Evolutionary conservation across 176 grass and related monocot species (phyloP).

Genomic region (Carex kokanica): DNA sequence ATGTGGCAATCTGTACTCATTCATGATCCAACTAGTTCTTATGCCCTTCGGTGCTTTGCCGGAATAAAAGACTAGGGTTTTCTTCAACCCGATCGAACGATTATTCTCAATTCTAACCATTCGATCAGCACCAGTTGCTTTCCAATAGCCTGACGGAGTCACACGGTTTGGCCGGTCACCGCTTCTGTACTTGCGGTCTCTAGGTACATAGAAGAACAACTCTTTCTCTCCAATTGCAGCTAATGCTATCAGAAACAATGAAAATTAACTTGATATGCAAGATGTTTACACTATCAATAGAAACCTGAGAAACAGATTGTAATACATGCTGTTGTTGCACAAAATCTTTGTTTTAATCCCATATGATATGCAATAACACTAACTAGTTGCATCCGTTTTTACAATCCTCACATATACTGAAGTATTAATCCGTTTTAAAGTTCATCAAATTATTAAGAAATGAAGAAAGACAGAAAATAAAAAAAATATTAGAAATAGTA

Average conservation of each 20-base stretch:
- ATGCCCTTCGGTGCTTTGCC: slow-evolving; percentile 93
- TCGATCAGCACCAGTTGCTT: slow-evolving; percentile 65
- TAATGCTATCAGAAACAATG: slow-evolving; percentile 37
- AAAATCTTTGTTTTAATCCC: background rate
- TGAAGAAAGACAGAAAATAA: slow-evolving; percentile 30
- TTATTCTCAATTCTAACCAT: slow-evolving; percentile 59
- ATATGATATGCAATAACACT: background rate
- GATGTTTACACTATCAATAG: background rate
- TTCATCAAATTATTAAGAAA: background rate
- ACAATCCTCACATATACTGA: background rate
- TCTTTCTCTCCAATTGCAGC: slow-evolving; percentile 86
- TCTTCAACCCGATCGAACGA: slow-evolving; percentile 81
- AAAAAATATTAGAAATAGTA: background rate
- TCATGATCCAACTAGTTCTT: slow-evolving; percentile 98
- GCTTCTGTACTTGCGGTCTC: slow-evolving; percentile 91
- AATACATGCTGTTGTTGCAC: background rate
- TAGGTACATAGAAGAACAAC: slow-evolving; percentile 96
- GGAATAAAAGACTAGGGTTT: slow-evolving; percentile 96
- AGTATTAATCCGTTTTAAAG: background rate
- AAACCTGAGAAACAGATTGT: background rate
- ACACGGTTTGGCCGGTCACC: slow-evolving; percentile 86
- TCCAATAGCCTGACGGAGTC: slow-evolving; percentile 92
- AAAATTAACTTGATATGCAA: background rate
- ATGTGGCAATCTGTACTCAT: slow-evolving; percentile 84
- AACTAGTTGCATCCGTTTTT: background rate